Evolutionary conservation across 2,329 filamentous ascomycete species (phyloP).

Genomic region (Xylariaceae sp.): DNA sequence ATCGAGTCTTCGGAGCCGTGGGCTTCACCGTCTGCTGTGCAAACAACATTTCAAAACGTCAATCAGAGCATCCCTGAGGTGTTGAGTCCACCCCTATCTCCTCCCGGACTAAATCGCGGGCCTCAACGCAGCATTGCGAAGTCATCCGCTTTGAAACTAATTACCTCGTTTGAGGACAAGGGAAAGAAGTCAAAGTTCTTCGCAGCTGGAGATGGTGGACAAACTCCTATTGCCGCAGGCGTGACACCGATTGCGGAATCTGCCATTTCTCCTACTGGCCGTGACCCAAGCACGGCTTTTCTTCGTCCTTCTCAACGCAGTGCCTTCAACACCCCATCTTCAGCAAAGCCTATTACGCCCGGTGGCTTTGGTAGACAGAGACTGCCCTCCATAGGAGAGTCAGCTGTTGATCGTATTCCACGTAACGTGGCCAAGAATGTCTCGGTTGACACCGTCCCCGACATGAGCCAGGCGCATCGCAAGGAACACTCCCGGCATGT

Average conservation of each 20-base stretch:
- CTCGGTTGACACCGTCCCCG: constrained; percentile 35
- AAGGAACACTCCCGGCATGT: constrained; percentile 45
- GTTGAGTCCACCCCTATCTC: constrained; percentile 76
- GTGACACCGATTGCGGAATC: constrained; percentile 88
- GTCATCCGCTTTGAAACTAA: constrained; percentile 84
- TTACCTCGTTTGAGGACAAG: constrained; percentile 82
- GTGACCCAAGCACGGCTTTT: constrained; percentile 71
- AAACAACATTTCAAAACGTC: constrained; percentile 62
- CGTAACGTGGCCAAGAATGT: constrained; percentile 42
- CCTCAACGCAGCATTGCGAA: constrained; percentile 73
- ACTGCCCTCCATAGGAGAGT: constrained; percentile 81
- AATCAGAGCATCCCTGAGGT: constrained; percentile 64
- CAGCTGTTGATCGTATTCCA: constrained; percentile 48
- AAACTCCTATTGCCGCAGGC: constrained; percentile 81
- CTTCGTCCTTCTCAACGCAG: constrained; percentile 71
- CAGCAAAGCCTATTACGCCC: constrained; percentile 67
- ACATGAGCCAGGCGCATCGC: constrained; percentile 37
- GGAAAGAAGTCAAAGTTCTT: constrained; percentile 70
- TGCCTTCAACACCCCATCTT: constrained; percentile 72
- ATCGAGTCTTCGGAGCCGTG: constrained; percentile 85
- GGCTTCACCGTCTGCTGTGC: constrained; percentile 80
- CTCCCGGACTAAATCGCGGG: constrained; percentile 67
- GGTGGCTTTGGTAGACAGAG: constrained; percentile 67
- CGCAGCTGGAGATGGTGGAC: constrained; percentile 59
- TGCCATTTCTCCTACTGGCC: constrained; percentile 73